Base-by-base conservation (phyloP, 1,284 basidiomycete genomes). In the Cutaneotrichosporon mucoides region DNA sequence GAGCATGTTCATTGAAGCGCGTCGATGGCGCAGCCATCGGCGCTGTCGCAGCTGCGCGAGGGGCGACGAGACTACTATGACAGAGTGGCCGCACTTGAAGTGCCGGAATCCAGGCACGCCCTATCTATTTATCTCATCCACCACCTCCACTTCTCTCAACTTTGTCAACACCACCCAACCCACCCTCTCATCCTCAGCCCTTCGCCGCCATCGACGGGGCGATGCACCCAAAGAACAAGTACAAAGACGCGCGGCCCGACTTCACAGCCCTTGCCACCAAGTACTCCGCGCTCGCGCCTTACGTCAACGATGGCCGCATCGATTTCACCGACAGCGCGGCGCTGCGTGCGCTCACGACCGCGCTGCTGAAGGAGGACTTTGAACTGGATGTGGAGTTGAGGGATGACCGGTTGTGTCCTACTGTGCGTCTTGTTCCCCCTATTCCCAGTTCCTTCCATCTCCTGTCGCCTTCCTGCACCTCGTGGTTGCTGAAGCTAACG, bases 351-450 rank as follows among this genome's bases (percentile, higher is more conserved):
- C 79, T 95, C 60, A 93, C 91, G 1, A 81, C 86, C 62, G 88
- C 89, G 0, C 79, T 95, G 13, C 81, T 94, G 24, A 77, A 82
- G 61, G 82, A 85, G 15, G 90, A 94, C 74, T 94, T 92, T 69
- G 75, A 79, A 0, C 72, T 95, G 43, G 76, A 80, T 16, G 65
- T 94, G 0, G 69, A 79, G 4, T 73, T 95, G 7, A 86, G 89
- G 1, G 73, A 81, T 1, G 84, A 90, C 73, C 79, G 92, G 54
- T 78, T 96, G 4, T 95, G 92, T 76, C 92, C 92, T 16, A 88
- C 92, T 0, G 91, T 94, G 67, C 66, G 84, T 65, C 5, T 3
- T 0, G 13, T 36, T 5, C 16, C 5, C 8, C 11, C 13, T 7
- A 13, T 40, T 40, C 9, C 5, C 11, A 24, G 24, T 24, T 24